phyloP scores from a whole-genome alignment of 2,329 filamentous ascomycete species.

The Colletotrichum agaves region DNA sequence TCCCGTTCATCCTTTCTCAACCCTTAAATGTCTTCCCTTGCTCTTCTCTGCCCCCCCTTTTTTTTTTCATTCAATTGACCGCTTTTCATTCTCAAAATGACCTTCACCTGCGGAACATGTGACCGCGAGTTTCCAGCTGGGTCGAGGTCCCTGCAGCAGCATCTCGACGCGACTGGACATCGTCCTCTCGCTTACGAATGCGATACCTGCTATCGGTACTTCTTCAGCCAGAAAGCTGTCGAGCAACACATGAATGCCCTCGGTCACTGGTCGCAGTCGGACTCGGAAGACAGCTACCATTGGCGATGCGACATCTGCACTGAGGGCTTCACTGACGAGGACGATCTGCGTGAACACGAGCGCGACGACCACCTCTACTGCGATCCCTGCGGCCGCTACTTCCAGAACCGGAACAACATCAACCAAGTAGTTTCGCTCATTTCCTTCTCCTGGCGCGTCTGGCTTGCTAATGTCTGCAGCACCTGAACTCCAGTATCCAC shows the following conservation, averaged over 20 bases:
- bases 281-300: not conserved
- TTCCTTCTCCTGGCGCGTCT: too few relatives aligned
- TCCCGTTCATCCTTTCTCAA: too few relatives aligned
- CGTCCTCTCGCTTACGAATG: conserved; percentile 34
- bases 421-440: not conserved
- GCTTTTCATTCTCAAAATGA: not conserved
- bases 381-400: conserved; percentile 4
- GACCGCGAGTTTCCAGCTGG: conserved; percentile 34
- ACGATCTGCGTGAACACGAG: conserved; percentile 35
- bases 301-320: conserved; percentile 46
- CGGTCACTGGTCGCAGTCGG: conserved; percentile 38
- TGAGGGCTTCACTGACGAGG: conserved; percentile 40
- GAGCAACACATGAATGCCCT: conserved; percentile 44
- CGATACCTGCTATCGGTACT: conserved; percentile 43
- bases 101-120: conserved; percentile 35
- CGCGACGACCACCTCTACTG: conserved; percentile 20
- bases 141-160: conserved; percentile 32
- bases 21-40: too few relatives aligned
- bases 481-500: conserved; percentile 65
- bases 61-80: too few relatives aligned
- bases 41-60: too few relatives aligned
- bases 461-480: conserved; percentile 50
- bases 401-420: not conserved
- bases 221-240: conserved; percentile 39
- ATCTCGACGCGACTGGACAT: conserved; percentile 20